Conservation (phyloP, 352 stramenopile species). For the Thalassiosira hispida region DNA sequence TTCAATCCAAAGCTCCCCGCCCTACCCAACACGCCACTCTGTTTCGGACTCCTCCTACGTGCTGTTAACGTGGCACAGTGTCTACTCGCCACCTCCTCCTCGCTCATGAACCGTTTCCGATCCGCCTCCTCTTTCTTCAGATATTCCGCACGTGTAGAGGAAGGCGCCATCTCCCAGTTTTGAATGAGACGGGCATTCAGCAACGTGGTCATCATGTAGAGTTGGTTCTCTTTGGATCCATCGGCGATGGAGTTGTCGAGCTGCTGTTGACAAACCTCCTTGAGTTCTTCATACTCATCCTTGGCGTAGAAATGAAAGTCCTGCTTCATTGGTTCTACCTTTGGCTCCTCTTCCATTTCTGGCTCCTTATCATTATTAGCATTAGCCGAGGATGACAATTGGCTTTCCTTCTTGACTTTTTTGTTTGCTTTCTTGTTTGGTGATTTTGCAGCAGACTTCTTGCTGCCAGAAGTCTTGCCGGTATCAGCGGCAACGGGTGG, state of each 20-base stretch:
- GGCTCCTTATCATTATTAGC: slow-evolving; percentile 18
- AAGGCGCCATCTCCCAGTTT: slow-evolving; percentile 65
- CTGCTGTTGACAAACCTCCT: slow-evolving; percentile 54
- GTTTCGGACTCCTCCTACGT: slow-evolving; percentile 55
- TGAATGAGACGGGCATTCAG: slow-evolving; percentile 74
- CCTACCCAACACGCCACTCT: slow-evolving; percentile 17
- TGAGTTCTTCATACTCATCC: slow-evolving; percentile 53
- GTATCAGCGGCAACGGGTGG: neutral
- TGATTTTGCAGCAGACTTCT: slow-evolving; percentile 11
- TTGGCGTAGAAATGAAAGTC: slow-evolving; percentile 83
- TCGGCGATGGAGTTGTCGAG: slow-evolving; percentile 12
- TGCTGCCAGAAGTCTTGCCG: neutral
- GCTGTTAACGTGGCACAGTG: slow-evolving; percentile 83
- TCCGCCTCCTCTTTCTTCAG: slow-evolving; percentile 78
- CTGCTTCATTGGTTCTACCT: slow-evolving; percentile 79
- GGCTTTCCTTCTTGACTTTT: slow-evolving; percentile 29
- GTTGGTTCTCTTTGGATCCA: slow-evolving; percentile 47
- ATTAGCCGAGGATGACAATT: slow-evolving; percentile 14
- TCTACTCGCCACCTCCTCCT: slow-evolving; percentile 83
- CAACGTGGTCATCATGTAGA: slow-evolving; percentile 67
- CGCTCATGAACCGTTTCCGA: slow-evolving; percentile 76
- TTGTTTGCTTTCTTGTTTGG: neutral
- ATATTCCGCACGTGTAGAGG: slow-evolving; percentile 57
- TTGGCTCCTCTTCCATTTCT: slow-evolving; percentile 32
- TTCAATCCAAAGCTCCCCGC: slow-evolving; percentile 29